Evolutionary conservation across 768 basidiomycete species (phyloP), one percentile per base, ranked within the genome.

Genomic region (Lentinus tigrinus): DNA sequence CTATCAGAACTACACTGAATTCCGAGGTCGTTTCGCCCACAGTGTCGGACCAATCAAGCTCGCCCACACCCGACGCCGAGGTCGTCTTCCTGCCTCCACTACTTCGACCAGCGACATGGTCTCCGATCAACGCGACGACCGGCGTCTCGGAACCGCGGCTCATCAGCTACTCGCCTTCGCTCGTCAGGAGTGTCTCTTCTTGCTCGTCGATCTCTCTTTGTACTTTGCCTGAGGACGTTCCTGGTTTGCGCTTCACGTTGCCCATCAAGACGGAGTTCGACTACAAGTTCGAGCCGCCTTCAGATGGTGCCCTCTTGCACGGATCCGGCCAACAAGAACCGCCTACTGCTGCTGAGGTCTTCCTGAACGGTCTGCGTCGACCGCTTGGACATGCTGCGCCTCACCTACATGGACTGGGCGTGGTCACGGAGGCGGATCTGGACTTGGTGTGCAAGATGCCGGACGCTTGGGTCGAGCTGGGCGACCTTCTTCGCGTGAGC

Each of bases 371-470:
- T 10, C 47, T 61, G 8, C 55, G 51, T 7, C 60, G 60, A 0
- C 55, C 55, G 13, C 47, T 61, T 2, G 60, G 52, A 21, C 39
- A 56, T 17, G 51, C 55, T 11, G 46, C 60, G 21, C 55, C 60
- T 9, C 60, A 43, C 11, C 24, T 61, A 1, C 48, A 54, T 40
- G 52, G 47, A 19, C 47, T 61, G 36, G 60, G 60, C 5, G 37
- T 61, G 16, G 51, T 57, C 51, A 49, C 46, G 3, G 47, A 61
- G n/a, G 55, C 38, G 6, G 60, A 61, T 17, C 24, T 61, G 10
- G 52, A 56, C 21, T 24, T 61, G n/a, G 26, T 61, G 9, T 61
- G 60, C 21, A 47, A 50, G 26, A 56, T 61, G 55, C 55, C 60
- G n/a, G 44, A 44, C 42, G 26, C 60, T 1, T 61, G 60, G 60